phyloP scores from a whole-genome alignment of 106 monocot species.

The Acorus calamus region DNA sequence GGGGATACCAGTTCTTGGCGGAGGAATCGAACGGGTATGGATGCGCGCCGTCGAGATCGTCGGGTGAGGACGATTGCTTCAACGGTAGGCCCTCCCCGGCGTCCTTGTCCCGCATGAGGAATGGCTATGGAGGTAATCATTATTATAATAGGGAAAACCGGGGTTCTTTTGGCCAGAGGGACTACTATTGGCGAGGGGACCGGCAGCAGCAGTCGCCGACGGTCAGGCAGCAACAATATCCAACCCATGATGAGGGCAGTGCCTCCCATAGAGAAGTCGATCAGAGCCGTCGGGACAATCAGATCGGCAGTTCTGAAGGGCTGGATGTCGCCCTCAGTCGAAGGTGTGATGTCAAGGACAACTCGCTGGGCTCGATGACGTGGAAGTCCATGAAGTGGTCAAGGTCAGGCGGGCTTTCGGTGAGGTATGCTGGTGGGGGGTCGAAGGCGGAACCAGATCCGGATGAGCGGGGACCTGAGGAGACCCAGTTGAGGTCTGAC shows the following conservation, averaged over 20 bases:
- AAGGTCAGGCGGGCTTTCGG: slow-evolving; percentile 26
- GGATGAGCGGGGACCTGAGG: slow-evolving; percentile 12
- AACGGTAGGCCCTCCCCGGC: background rate
- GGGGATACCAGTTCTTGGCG: slow-evolving; percentile 27
- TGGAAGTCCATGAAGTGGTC: slow-evolving; percentile 62
- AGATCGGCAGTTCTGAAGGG: background rate
- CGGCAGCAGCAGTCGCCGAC: no score
- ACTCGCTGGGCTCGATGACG: slow-evolving; percentile 24
- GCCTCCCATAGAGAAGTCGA: no score
- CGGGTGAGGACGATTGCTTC: slow-evolving; percentile 35
- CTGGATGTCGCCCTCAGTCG: slow-evolving; percentile 12
- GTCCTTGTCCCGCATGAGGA: slow-evolving; percentile 20
- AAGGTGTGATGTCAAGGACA: slow-evolving; percentile 30
- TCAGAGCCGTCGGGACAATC: no score
- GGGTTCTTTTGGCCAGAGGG: slow-evolving; percentile 17
- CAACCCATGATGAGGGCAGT: no score
- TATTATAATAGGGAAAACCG: slow-evolving; percentile 15
- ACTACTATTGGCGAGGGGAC: no score
- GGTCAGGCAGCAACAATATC: no score
- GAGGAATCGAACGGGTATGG: slow-evolving; percentile 39
- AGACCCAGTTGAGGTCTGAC: slow-evolving; percentile 14
- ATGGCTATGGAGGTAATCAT: slow-evolving; percentile 8
- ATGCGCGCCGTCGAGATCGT: slow-evolving; percentile 37
- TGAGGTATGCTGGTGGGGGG: background rate
- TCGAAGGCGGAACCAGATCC: slow-evolving; percentile 15